Base-by-base conservation (phyloP, 2,329 filamentous ascomycete genomes). In the Pseudogymnoascus sp. region DNA sequence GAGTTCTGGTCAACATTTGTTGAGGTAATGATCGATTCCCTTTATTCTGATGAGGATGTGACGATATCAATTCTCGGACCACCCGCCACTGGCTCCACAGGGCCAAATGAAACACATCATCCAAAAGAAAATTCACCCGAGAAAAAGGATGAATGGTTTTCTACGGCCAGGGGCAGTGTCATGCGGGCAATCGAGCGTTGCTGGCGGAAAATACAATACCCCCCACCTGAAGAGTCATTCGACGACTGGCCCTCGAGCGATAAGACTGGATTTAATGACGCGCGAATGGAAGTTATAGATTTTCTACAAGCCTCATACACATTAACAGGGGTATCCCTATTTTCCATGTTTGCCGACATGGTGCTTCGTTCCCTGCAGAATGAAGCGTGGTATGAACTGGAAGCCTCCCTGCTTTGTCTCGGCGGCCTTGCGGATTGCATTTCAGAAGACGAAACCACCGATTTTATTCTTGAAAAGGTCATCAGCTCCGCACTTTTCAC, bases 1-100 rank as follows among this genome's bases (percentile, higher is more conserved):
- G 90, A 95, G 69, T 93, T 95, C 72, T 95, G 91, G 90, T 87
- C 84, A 17, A 87, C 84, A 0, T 91, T 87, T 71, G 84, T 90
- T 5, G 90, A 92, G 74, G 83, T 84, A 11, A 80, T 86, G 78
- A 83, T 80, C 65, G 88, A 86, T 71, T 78, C 76, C 9, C 76
- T 82, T 53, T 83, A 80, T 65, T 80, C 81, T 1, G 78, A 79
- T n/a, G 78, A 81, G 68, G 35, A 74, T 63, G 50, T 44, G 38
- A 44, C 60, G 8, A 4, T 38, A 44, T 26, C 38, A 26, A 38
- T 61, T 47, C 60, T 61, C 7, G 50, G 50, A 5, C 50, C 50
- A 33, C 17, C 50, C n/a, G 17, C 19, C 59, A 42, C 23, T 21
- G 57, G 28, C 57, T 7, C 33, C 19, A 42, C 44, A 62, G 65